Conservation (phyloP, 805 yeast species). For the Schizosaccharomyces pombe region DNA sequence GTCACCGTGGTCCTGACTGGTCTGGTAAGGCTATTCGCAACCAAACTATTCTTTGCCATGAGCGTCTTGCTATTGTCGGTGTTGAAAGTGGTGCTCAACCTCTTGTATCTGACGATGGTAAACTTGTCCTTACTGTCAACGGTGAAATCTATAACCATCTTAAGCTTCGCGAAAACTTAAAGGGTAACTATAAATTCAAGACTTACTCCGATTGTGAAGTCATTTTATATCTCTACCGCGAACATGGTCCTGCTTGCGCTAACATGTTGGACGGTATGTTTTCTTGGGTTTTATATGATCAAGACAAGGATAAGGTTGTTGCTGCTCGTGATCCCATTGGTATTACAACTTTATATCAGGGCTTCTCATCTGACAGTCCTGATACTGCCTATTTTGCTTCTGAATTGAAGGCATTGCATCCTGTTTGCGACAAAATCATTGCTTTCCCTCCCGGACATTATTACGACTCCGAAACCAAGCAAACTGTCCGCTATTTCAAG, state of each 20-base stretch:
- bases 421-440: conserved; percentile 75
- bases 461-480: conserved; percentile 74
- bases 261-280: conserved; percentile 92
- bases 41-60: conserved; percentile 66
- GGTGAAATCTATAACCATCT: conserved; percentile 98
- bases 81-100: conserved; percentile 97
- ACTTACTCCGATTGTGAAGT: conserved; percentile 93
- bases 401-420: conserved; percentile 79
- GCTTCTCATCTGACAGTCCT: conserved; percentile 45
- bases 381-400: conserved; percentile 72
- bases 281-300: conserved; percentile 81
- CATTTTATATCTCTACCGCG: conserved; percentile 73
- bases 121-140: conserved; percentile 62
- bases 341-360: conserved; percentile 88
- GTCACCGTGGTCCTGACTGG: conserved; percentile 99
- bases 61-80: conserved; percentile 74
- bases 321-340: conserved; percentile 99
- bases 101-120: conserved; percentile 54
- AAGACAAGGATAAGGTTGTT: conserved; percentile 56
- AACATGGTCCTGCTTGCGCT: conserved; percentile 77
- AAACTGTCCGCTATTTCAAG: conserved; percentile 64
- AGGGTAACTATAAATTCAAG: conserved; percentile 44
- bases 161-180: conserved; percentile 50
- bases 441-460: conserved; percentile 98
- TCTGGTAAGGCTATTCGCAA: conserved; percentile 61